Evolutionary conservation across 2,329 filamentous ascomycete species (phyloP).

Genomic region (Epichloe typhina): DNA sequence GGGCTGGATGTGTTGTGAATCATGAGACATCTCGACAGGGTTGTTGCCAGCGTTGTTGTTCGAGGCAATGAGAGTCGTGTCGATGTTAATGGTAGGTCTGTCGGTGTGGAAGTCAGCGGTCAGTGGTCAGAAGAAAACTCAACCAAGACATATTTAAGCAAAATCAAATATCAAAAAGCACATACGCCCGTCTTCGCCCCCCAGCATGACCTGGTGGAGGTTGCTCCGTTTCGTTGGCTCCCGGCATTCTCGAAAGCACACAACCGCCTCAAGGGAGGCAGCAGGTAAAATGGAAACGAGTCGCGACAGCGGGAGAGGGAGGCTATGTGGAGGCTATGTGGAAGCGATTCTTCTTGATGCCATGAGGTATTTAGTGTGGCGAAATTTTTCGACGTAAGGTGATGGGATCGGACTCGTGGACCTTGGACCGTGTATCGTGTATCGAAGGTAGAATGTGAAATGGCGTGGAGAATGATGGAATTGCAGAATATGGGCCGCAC

Average conservation of each 20-base stretch:
- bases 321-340: slow-evolving; percentile 3
- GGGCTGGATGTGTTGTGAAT: slow-evolving; percentile 4
- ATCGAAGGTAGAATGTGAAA: neutral
- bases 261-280: slow-evolving; percentile 9
- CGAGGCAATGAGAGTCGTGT: slow-evolving; percentile 31
- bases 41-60: slow-evolving; percentile 13
- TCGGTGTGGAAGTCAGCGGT: neutral
- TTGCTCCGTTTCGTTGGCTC: slow-evolving; percentile 10
- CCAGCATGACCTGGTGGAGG: slow-evolving; percentile 7
- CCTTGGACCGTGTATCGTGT: neutral
- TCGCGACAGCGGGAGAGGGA: neutral
- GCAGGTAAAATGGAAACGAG: slow-evolving; percentile 1
- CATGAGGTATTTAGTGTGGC: neutral
- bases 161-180: slow-evolving; percentile 5
- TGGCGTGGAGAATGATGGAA: neutral
- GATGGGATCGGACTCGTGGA: neutral
- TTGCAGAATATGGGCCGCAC: neutral
- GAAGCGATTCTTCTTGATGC: slow-evolving; percentile 2
- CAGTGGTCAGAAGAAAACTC: neutral
- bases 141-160: neutral
- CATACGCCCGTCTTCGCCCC: slow-evolving; percentile 26
- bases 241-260: slow-evolving; percentile 11
- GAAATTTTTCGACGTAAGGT: neutral
- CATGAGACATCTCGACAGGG: slow-evolving; percentile 17
- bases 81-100: slow-evolving; percentile 42